A percentile compares a stretch with the other conserved stretches of the same genome.
These are phyloP conservation scores for Umbelopsis vinacea DNA, from an alignment of 192 early-diverging fungal genomes.

Conservation along the genomic window DNA sequence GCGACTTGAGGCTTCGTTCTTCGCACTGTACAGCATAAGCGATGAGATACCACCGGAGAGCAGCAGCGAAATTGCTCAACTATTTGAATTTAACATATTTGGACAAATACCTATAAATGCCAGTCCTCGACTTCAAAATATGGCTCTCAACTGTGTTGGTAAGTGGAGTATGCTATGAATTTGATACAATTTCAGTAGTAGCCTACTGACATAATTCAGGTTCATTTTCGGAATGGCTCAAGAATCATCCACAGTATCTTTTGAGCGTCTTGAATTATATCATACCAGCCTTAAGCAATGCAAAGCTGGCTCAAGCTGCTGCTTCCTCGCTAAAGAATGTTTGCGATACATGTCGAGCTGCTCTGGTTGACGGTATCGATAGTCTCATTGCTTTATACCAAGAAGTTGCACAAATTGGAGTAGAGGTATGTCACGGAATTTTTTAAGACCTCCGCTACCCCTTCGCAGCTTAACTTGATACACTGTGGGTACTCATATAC, in stretches of 20 bases:
- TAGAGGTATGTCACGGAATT: constrained; percentile 5
- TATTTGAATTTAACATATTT: constrained; percentile 64
- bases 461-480: neutral
- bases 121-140: constrained; percentile 48
- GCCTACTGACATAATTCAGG: constrained; percentile 38
- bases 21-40: constrained; percentile 65
- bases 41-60: constrained; percentile 64
- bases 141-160: constrained; percentile 51
- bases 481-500: no score
- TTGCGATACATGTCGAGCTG: constrained; percentile 72
- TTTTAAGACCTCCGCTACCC: no score
- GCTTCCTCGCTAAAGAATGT: constrained; percentile 69
- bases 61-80: constrained; percentile 55
- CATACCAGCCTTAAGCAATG: constrained; percentile 60
- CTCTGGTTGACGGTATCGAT: constrained; percentile 60
- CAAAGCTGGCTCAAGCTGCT: constrained; percentile 59
- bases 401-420: constrained; percentile 45
- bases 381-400: constrained; percentile 63
- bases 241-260: constrained; percentile 62
- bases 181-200: neutral
- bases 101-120: constrained; percentile 49
- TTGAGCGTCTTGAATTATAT: constrained; percentile 64
- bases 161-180: neutral
- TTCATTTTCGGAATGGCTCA: constrained; percentile 72
- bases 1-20: constrained; percentile 64